Percentiles rank a stretch among this genome's conserved stretches.
Conservation (phyloP, 2,329 filamentous ascomycete species). For the Calonectria multiphialidica region DNA sequence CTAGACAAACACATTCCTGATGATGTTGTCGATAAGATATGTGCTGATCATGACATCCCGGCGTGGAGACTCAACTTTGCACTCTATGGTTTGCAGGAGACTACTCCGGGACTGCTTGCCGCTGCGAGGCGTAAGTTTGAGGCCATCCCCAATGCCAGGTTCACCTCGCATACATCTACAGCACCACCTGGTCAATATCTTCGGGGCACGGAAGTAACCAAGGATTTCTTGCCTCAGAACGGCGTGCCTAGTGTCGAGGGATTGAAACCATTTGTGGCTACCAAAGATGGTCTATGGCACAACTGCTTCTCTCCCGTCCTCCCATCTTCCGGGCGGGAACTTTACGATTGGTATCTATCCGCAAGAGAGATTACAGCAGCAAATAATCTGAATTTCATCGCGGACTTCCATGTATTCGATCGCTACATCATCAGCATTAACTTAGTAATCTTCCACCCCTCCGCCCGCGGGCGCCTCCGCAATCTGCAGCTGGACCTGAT, state of each 20-base stretch:
- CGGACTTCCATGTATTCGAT: background rate
- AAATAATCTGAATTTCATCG: background rate
- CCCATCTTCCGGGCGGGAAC: background rate
- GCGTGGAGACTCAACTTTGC: background rate
- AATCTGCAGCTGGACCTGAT: background rate
- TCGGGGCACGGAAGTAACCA: background rate
- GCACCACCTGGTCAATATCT: background rate
- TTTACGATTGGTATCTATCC: background rate
- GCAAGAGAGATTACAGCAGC: background rate
- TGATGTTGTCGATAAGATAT: background rate
- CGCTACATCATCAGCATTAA: background rate
- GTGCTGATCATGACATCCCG: background rate
- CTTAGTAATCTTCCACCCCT: background rate
- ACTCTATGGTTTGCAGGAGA: background rate
- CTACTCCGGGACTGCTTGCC: background rate
- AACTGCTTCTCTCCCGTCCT: background rate
- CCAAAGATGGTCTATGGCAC: background rate
- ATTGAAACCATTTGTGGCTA: background rate
- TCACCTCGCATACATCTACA: background rate
- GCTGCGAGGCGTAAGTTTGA: background rate
- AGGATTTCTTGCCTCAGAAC: background rate
- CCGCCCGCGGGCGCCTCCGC: background rate
- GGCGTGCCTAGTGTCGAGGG: background rate
- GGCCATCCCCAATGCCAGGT: background rate
- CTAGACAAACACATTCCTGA: background rate